These are phyloP conservation scores for Tilletia setariae DNA, from an alignment of 1,284 basidiomycete species.

Conservation along the genomic window DNA sequence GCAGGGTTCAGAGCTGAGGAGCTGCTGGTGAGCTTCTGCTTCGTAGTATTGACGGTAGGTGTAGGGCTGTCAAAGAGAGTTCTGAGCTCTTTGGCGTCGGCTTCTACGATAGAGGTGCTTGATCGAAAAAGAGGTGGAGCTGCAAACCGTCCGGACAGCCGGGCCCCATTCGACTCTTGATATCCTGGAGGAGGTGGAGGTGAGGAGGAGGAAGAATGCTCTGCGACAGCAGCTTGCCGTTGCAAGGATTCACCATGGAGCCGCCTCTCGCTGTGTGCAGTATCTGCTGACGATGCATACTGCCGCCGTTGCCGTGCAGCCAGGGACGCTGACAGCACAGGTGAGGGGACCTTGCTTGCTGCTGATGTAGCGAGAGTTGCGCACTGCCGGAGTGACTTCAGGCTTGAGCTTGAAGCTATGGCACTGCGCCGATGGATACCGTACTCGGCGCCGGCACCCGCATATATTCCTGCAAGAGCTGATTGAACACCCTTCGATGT, in stretches of 20 bases:
- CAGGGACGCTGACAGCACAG: too few relatives aligned
- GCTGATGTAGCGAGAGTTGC: too few relatives aligned
- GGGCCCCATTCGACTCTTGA: not conserved
- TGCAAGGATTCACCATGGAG: not conserved
- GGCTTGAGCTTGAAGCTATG: too few relatives aligned
- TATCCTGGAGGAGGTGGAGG: not conserved
- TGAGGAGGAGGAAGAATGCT: not conserved
- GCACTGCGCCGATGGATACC: not conserved
- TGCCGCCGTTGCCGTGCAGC: not conserved
- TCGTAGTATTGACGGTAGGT: not conserved
- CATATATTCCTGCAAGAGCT: not conserved
- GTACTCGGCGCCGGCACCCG: not conserved
- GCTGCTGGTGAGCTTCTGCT: not conserved
- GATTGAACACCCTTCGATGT: too few relatives aligned
- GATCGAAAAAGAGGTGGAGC: conserved; percentile 9
- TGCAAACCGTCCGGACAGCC: conserved; percentile 1
- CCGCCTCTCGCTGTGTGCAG: not conserved
- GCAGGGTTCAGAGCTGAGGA: not conserved
- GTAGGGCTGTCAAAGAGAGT: conserved; percentile 3
- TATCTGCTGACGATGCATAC: conserved; percentile 10
- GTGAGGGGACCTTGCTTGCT: too few relatives aligned
- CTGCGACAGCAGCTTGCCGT: not conserved
- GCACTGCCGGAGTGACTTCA: too few relatives aligned
- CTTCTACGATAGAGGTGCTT: conserved; percentile 5
- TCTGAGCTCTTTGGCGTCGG: conserved; percentile 2